Percentiles rank a stretch among this genome's conserved stretches.
These are phyloP conservation scores for Epicoccum sorghinum DNA, from an alignment of 2,329 filamentous ascomycete species.

Conservation along the genomic window DNA sequence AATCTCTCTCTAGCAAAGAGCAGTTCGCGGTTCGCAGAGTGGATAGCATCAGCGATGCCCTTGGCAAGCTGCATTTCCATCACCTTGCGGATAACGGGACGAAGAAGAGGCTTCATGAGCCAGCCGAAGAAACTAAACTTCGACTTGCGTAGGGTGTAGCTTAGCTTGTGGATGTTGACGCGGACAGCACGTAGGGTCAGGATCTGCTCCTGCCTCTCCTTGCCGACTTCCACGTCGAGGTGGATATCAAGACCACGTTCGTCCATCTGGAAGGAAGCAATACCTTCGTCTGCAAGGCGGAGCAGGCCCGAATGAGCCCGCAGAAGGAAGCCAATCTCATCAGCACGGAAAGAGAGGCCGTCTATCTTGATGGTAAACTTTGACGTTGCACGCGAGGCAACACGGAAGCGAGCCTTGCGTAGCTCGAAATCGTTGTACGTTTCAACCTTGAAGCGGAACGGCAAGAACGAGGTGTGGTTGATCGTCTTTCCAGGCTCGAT, in stretches of 20 bases:
- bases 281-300: constrained; percentile 78
- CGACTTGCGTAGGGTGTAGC: constrained; percentile 76
- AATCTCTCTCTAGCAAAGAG: constrained; percentile 86
- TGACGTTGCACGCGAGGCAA: constrained; percentile 70
- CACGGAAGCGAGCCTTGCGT: constrained; percentile 75
- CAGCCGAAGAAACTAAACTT: constrained; percentile 80
- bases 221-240: constrained; percentile 81
- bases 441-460: constrained; percentile 79
- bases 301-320: constrained; percentile 78
- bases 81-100: constrained; percentile 78
- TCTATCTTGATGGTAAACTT: constrained; percentile 78
- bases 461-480: constrained; percentile 87
- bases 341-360: constrained; percentile 81
- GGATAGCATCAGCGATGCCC: constrained; percentile 72
- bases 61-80: constrained; percentile 79
- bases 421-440: constrained; percentile 88
- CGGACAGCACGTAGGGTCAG: constrained; percentile 76
- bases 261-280: constrained; percentile 85
- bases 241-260: constrained; percentile 86
- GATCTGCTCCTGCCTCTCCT: constrained; percentile 79
- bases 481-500: constrained; percentile 85
- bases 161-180: constrained; percentile 84
- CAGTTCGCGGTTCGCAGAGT: constrained; percentile 80
- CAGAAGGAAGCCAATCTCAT: constrained; percentile 90
- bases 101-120: constrained; percentile 82